phyloP scores from a whole-genome alignment of 805 yeast species.

The Kazachstania kunashirensis region DNA sequence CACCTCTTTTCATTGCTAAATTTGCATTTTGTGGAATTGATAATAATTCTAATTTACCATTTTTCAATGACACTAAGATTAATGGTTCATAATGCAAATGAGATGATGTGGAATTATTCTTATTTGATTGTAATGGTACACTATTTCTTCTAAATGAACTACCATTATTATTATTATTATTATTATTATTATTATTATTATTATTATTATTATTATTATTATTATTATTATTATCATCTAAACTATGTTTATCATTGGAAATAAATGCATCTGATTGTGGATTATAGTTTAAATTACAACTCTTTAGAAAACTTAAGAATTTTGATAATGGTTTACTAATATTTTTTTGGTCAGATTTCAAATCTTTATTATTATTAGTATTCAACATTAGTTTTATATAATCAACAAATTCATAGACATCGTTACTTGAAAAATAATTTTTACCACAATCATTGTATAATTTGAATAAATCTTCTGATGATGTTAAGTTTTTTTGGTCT shows the following conservation, averaged over 20 bases:
- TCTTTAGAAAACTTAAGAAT: conserved; percentile 34
- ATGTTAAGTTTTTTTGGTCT: conserved; percentile 44
- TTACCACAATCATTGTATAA: conserved; percentile 39
- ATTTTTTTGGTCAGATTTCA: conserved; percentile 4
- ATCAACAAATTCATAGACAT: conserved; percentile 33
- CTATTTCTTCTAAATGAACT: background rate
- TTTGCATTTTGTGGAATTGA: conserved; percentile 61
- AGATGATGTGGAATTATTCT: conserved; percentile 8
- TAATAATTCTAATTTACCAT: conserved; percentile 61
- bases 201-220: conserved; percentile 8
- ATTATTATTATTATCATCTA: background rate
- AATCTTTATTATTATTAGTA: conserved; percentile 9
- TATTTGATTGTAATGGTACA: background rate
- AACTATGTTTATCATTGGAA: conserved; percentile 14
- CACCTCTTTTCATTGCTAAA: conserved; percentile 45
- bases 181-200: background rate
- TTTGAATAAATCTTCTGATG: conserved; percentile 47
- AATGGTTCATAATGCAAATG: conserved; percentile 32
- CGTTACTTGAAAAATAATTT: conserved; percentile 45
- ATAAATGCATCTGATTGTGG: conserved; percentile 30
- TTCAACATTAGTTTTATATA: conserved; percentile 24
- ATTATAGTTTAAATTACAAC: conserved; percentile 37
- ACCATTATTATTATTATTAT: conserved; percentile 8
- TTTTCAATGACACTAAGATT: conserved; percentile 44
- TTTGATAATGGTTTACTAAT: conserved; percentile 22